Conservation (phyloP, 106 monocot species). For the Acanthochlamys bracteata region DNA sequence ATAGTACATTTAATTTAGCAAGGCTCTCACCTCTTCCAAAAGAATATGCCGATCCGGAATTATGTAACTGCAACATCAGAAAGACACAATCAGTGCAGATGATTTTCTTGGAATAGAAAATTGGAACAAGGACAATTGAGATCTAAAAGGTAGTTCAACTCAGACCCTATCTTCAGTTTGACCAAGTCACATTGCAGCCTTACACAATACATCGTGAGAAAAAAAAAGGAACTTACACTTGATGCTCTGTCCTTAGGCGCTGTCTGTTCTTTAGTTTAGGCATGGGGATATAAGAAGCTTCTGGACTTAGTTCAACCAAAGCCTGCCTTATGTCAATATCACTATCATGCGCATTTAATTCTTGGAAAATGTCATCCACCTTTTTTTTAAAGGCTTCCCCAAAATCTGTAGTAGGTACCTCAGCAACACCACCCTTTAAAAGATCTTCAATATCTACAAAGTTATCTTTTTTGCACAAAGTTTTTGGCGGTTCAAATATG, state of each 20-base stretch:
- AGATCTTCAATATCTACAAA: constrained; percentile 66
- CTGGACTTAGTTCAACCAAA: constrained; percentile 40
- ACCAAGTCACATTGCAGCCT: too few species aligned
- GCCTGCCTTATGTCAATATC: constrained; percentile 48
- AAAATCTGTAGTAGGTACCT: constrained; percentile 54
- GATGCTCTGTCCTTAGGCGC: constrained; percentile 66
- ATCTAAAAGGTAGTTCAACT: too few species aligned
- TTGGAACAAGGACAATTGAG: too few species aligned
- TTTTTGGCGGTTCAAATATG: too few species aligned
- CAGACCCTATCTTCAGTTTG: too few species aligned
- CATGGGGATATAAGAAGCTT: constrained; percentile 59
- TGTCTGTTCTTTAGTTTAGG: constrained; percentile 63
- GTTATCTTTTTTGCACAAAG: too few species aligned
- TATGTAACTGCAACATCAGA: constrained; percentile 45
- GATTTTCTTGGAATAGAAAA: neutral
- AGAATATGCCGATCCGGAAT: constrained; percentile 72
- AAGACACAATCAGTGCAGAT: neutral
- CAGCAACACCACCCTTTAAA: constrained; percentile 56
- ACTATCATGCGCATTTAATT: constrained; percentile 28
- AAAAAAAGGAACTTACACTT: constrained; percentile 38
- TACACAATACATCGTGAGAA: too few species aligned
- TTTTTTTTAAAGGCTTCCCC: constrained; percentile 44
- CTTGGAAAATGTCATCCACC: constrained; percentile 34
- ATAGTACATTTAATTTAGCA: neutral
- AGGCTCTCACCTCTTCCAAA: constrained; percentile 40